Base-by-base conservation (phyloP, 352 stramenopile species). In the Pythium sp. region DNA sequence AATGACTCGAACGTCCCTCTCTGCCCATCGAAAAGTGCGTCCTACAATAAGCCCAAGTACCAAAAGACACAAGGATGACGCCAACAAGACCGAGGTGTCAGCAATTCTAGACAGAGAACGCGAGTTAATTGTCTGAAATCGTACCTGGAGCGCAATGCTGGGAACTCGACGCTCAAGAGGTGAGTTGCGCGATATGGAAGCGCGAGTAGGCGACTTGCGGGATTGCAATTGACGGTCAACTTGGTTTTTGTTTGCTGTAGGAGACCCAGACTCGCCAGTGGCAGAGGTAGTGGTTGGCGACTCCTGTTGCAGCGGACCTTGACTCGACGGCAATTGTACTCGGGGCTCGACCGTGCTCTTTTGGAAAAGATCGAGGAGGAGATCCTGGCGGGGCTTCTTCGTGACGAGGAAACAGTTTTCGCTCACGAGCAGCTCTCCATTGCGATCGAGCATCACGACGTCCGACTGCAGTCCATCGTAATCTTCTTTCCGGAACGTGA, bases 321-420 rank as follows among this genome's bases (percentile, higher is more conserved):
- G 49, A 41, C n/a, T 38, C 14, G 20, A 43, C 2, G 71, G 63
- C 26, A 89, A n/a, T 8, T 77, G 65, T 5, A 90, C 73, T 8
- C 78, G 75, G 5, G 82, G 82, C 20, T 84, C 70, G 28, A 86
- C 58, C 5, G 56, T 73, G 32, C 64, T 76, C 51, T 76, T 64
- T 14, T 70, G 73, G 5, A 77, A 68, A 5, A 88, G 57, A 34
- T 88, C 78, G 0, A 75, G 66, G 1, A 77, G 62, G 2, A 90
- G 61, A 47, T 87, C 82, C n/a, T 61, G 54, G 2, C 82, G 77
- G 5, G 67, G 38, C 22, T 81, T 88, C 49, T 78, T 73, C 14
- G 70, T 65, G 2, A 88, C 69, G 51, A 90, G 58, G 28, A 75
- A 77, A 51, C 79, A 90, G 58, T 90, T 90, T 61, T 88, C 67